phyloP scores from a whole-genome alignment of 1,284 basidiomycete genomes.

The Pyrrhoderma noxium region DNA sequence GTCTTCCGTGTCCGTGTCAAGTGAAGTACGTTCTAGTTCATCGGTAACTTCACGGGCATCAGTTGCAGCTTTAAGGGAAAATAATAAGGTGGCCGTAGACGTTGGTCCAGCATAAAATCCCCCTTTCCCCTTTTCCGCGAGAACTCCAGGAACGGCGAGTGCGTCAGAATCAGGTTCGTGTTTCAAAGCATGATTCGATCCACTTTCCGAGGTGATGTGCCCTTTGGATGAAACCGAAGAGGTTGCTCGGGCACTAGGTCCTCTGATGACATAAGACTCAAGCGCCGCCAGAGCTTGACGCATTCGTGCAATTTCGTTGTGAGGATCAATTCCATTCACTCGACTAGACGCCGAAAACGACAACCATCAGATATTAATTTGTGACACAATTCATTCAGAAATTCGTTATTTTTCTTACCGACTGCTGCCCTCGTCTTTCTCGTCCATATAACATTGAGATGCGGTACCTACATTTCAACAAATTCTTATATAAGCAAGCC shows the following conservation, averaged over 20 bases:
- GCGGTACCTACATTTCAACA: slow-evolving; percentile 47
- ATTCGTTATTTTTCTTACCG: slow-evolving; percentile 23
- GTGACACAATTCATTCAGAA: slow-evolving; percentile 36
- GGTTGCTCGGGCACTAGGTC: slow-evolving; percentile 31
- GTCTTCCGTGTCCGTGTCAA: slow-evolving; percentile 10
- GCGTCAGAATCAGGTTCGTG: slow-evolving; percentile 47
- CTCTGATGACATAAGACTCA: slow-evolving; percentile 55
- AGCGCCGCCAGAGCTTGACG: slow-evolving; percentile 66
- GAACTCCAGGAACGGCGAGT: slow-evolving; percentile 51
- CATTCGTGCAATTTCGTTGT: slow-evolving; percentile 62
- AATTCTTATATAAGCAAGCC: neutral
- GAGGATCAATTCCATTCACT: slow-evolving; percentile 49
- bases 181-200: slow-evolving; percentile 30
- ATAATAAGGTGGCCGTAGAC: slow-evolving; percentile 58
- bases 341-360: slow-evolving; percentile 23
- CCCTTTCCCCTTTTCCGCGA: slow-evolving; percentile 53
- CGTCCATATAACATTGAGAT: slow-evolving; percentile 69
- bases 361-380: neutral
- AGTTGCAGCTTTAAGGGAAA: slow-evolving; percentile 42
- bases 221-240: slow-evolving; percentile 20
- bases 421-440: slow-evolving; percentile 44
- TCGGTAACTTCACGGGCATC: slow-evolving; percentile 43
- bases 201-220: slow-evolving; percentile 20
- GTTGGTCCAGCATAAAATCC: slow-evolving; percentile 71
- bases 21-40: slow-evolving; percentile 19